phyloP scores from a whole-genome alignment of 129 eudicot species.

The Escallonia rubra region DNA sequence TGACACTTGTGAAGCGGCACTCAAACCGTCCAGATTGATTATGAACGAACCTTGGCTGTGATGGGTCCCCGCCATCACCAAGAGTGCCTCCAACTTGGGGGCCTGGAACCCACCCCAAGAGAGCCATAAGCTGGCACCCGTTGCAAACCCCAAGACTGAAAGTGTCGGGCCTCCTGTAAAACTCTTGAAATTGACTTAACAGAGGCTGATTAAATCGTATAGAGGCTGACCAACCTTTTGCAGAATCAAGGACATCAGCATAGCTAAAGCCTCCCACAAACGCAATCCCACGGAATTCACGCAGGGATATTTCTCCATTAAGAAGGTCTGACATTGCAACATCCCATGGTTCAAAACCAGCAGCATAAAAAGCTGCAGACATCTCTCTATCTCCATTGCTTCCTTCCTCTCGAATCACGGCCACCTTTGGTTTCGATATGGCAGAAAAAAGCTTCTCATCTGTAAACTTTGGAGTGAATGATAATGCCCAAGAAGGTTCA shows the following conservation, averaged over 20 bases:
- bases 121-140: constrained; percentile 99
- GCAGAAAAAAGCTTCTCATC: constrained; percentile 43
- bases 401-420: constrained; percentile 87
- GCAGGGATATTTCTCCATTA: constrained; percentile 37
- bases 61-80: constrained; percentile 69
- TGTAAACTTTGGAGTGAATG: constrained; percentile 69
- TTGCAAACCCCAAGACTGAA: constrained; percentile 95
- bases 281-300: constrained; percentile 55
- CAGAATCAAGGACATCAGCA: constrained; percentile 93
- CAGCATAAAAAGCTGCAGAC: constrained; percentile 78
- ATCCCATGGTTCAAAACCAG: constrained; percentile 90
- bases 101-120: constrained; percentile 93
- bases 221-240: constrained; percentile 97
- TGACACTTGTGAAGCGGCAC: constrained; percentile 83
- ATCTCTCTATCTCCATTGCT: constrained; percentile 92
- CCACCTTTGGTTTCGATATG: constrained; percentile 64
- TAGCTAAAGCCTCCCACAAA: constrained; percentile 99
- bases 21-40: constrained; percentile 91
- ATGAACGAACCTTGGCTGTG: constrained; percentile 86
- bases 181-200: constrained; percentile 69
- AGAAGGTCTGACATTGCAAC: constrained; percentile 74
- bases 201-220: constrained; percentile 81
- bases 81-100: constrained; percentile 63
- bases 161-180: constrained; percentile 69
- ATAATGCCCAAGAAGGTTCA: constrained; percentile 68